Conservation (phyloP, 169 alveolate genomes). For the Plasmodium relictum region DNA sequence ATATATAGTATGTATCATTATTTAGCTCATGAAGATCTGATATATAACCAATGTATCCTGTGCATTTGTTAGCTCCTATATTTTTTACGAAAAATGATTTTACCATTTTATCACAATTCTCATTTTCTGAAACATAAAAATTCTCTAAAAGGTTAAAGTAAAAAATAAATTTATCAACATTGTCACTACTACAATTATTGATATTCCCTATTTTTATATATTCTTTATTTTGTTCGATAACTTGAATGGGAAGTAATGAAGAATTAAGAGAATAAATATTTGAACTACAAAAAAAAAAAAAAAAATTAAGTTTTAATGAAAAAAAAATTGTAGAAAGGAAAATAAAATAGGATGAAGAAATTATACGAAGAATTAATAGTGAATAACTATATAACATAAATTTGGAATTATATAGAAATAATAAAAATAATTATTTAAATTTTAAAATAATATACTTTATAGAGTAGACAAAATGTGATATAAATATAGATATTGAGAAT, state of each 20-base stretch:
- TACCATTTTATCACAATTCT: constrained; percentile 38
- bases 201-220: constrained; percentile 29
- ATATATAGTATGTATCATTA: constrained; percentile 39
- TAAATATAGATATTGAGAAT: no score
- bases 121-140: constrained; percentile 43
- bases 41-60: constrained; percentile 35
- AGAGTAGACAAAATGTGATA: no score
- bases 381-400: no score
- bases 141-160: constrained; percentile 30
- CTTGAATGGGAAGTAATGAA: constrained; percentile 9
- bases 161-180: constrained; percentile 9
- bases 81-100: constrained; percentile 24
- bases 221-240: constrained; percentile 23
- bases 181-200: constrained; percentile 21
- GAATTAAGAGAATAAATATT: constrained; percentile 17
- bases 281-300: constrained; percentile 26
- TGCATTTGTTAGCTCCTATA: constrained; percentile 19
- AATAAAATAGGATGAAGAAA: no score
- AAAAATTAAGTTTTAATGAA: not conserved
- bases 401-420: no score
- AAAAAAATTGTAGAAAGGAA: not conserved
- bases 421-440: no score
- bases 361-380: no score
- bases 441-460: no score
- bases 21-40: constrained; percentile 11